phyloP scores from a whole-genome alignment of 352 stramenopile genomes.

The Salisapilia sapeloensis region DNA sequence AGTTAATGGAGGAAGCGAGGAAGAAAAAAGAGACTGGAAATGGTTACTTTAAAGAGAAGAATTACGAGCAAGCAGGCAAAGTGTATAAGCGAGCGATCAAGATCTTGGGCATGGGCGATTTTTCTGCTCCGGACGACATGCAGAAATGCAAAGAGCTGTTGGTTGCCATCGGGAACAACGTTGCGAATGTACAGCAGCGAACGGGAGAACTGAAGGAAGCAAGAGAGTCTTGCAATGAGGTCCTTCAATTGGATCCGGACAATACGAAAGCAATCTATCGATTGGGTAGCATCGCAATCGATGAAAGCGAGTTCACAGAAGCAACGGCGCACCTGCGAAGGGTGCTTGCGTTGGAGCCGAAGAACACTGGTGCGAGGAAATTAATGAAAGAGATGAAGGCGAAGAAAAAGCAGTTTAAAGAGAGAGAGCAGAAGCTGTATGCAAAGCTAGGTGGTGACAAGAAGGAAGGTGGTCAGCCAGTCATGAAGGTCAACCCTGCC shows the following conservation, averaged over 20 bases:
- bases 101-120: slow-evolving; percentile 60
- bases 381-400: slow-evolving; percentile 43
- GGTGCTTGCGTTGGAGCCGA: slow-evolving; percentile 42
- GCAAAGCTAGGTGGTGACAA: slow-evolving; percentile 27
- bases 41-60: slow-evolving; percentile 62
- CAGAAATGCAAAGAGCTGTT: slow-evolving; percentile 54
- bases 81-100: slow-evolving; percentile 74
- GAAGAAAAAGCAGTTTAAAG: slow-evolving; percentile 46
- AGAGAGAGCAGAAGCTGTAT: slow-evolving; percentile 44
- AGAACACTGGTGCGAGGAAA: slow-evolving; percentile 45
- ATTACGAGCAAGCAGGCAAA: slow-evolving; percentile 69
- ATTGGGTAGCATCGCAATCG: slow-evolving; percentile 42
- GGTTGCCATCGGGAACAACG: slow-evolving; percentile 64
- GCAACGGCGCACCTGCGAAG: slow-evolving; percentile 34
- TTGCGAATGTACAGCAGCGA: slow-evolving; percentile 68
- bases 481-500: no score
- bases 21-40: slow-evolving; percentile 79
- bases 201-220: slow-evolving; percentile 59
- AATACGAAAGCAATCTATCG: slow-evolving; percentile 76
- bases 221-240: slow-evolving; percentile 56
- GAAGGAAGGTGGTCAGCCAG: slow-evolving; percentile 2
- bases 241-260: slow-evolving; percentile 45
- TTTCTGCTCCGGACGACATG: slow-evolving; percentile 21
- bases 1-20: slow-evolving; percentile 53
- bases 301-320: slow-evolving; percentile 58